Evolutionary conservation across 140 eudicot genomes (phyloP).

Genomic region (Erigeron philadelphicus): DNA sequence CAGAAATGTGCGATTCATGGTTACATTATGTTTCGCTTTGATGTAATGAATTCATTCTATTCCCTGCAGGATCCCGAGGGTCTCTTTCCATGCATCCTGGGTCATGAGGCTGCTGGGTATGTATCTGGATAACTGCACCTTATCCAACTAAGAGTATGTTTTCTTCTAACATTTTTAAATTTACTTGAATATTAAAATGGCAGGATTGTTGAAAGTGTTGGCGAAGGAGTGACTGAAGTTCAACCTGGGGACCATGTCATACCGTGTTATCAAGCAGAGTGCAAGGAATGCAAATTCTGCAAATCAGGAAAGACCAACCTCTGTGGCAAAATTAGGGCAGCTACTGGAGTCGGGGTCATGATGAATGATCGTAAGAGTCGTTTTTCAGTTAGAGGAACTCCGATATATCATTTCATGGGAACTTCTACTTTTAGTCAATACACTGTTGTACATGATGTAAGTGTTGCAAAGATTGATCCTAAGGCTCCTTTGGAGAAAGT

Average conservation of each 20-base stretch:
- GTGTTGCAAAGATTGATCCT: slow-evolving; percentile 98
- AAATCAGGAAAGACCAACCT: slow-evolving; percentile 98
- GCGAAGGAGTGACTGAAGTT: slow-evolving; percentile 97
- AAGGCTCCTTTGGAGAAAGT: slow-evolving; percentile 95
- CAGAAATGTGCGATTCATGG: background rate
- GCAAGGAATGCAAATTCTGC: slow-evolving; percentile 93
- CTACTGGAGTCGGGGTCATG: slow-evolving; percentile 98
- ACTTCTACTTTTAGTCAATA: slow-evolving; percentile 97
- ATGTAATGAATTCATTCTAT: background rate
- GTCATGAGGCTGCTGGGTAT: slow-evolving; percentile 96
- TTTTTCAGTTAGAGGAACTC: slow-evolving; percentile 79
- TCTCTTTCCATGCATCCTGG: slow-evolving; percentile 95
- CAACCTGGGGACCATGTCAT: slow-evolving; percentile 99
- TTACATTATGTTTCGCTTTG: background rate
- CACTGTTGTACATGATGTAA: slow-evolving; percentile 97
- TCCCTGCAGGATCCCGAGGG: slow-evolving; percentile 88
- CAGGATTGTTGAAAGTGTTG: slow-evolving; percentile 98
- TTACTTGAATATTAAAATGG: slow-evolving; percentile 4
- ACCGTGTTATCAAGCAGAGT: slow-evolving; percentile 98
- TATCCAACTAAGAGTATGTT: background rate
- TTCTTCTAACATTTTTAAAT: background rate
- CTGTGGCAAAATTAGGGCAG: slow-evolving; percentile 95
- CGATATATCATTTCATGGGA: slow-evolving; percentile 97
- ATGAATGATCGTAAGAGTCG: slow-evolving; percentile 93
- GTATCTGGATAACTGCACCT: slow-evolving; percentile 1